These are phyloP conservation scores for Aspergillus aculeatinus DNA, from an alignment of 2,329 filamentous ascomycete species.

Conservation along the genomic window DNA sequence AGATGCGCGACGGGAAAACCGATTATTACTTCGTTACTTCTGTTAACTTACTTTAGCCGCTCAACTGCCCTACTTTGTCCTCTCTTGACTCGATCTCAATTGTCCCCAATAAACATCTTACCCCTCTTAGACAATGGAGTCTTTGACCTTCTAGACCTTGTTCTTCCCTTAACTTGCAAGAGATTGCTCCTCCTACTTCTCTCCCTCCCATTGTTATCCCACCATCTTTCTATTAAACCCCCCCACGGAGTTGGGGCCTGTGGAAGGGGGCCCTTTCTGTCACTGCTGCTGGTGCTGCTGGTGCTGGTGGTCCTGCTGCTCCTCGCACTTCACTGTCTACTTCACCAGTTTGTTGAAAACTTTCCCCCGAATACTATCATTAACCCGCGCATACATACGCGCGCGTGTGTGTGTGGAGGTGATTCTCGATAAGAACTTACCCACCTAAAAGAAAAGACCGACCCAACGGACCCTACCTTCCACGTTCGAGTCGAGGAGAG, in stretches of 20 bases:
- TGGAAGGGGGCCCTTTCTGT: neutral
- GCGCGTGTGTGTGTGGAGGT: too few species aligned
- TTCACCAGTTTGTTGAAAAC: too few species aligned
- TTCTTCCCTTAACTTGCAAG: neutral
- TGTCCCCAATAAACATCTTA: neutral
- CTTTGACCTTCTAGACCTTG: neutral
- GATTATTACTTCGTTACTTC: slow-evolving; percentile 5
- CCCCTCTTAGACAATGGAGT: neutral
- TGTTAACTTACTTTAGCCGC: neutral
- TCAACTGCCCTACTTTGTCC: neutral
- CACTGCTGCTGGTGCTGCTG: neutral
- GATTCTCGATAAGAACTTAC: too few species aligned
- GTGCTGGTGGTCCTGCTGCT: neutral
- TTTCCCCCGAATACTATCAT: neutral
- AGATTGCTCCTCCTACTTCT: neutral
- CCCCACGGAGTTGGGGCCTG: neutral
- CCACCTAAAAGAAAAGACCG: too few species aligned
- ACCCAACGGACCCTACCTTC: neutral
- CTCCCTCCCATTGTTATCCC: neutral
- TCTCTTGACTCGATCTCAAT: too few species aligned
- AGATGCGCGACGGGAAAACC: slow-evolving; percentile 13
- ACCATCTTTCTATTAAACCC: neutral
- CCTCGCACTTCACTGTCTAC: neutral
- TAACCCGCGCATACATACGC: neutral
- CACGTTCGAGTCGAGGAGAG: neutral